A percentile compares a stretch with the other conserved stretches of the same genome.
These are phyloP conservation scores for Chamaecrista fasciculata DNA, from an alignment of 306 rosid species.

Conservation along the genomic window DNA sequence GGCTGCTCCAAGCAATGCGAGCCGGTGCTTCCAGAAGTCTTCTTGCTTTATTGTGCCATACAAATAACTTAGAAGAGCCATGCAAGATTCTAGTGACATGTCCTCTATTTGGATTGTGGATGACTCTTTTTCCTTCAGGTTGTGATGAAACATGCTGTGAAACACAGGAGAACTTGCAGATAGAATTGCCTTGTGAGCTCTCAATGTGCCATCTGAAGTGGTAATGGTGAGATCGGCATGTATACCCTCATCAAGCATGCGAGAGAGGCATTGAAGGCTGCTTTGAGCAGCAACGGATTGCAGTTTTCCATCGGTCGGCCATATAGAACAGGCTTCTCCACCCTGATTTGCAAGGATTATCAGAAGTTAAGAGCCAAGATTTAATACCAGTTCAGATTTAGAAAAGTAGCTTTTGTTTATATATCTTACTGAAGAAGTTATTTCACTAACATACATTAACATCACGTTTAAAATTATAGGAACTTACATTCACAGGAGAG, in stretches of 20 bases:
- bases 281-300: conserved; percentile 54
- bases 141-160: conserved; percentile 77
- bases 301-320: conserved; percentile 58
- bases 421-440: background rate
- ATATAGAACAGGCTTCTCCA: conserved; percentile 62
- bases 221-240: conserved; percentile 71
- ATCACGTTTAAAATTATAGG: background rate
- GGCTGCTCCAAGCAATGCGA: conserved; percentile 76
- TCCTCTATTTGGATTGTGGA: conserved; percentile 71
- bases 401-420: conserved; percentile 4
- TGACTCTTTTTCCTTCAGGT: conserved; percentile 78
- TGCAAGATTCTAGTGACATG: conserved; percentile 72
- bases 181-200: conserved; percentile 81
- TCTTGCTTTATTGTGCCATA: conserved; percentile 79
- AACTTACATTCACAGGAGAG: conserved; percentile 63
- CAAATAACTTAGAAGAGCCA: conserved; percentile 60
- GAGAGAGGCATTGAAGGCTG: conserved; percentile 64
- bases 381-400: background rate
- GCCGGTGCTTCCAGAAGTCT: conserved; percentile 77
- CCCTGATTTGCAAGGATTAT: conserved; percentile 43
- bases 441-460: background rate
- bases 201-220: conserved; percentile 59
- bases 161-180: conserved; percentile 89
- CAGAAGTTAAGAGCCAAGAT: background rate
- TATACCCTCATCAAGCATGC: conserved; percentile 76